These are phyloP conservation scores for Cardiospermum halicacabum DNA, from an alignment of 345 rosid species.

Conservation along the genomic window DNA sequence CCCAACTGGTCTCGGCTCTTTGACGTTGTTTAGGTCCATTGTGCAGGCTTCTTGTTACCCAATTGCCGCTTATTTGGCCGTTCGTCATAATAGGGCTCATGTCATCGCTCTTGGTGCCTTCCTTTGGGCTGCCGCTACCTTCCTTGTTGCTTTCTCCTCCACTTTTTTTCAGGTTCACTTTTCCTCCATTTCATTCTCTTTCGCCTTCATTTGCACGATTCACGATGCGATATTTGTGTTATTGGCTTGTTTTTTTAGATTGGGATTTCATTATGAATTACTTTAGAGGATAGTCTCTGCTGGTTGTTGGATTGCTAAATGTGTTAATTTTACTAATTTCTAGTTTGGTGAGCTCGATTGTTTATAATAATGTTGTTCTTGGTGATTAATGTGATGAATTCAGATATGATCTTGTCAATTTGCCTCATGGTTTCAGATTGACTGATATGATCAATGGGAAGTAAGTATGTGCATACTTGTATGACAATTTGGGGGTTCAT, in stretches of 20 bases:
- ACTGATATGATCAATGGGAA: too few species aligned
- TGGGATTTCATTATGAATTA: not conserved
- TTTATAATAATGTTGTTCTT: not conserved
- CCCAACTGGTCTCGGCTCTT: slow-evolving; percentile 77
- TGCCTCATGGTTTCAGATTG: too few species aligned
- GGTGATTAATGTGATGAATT: not conserved
- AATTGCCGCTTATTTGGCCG: slow-evolving; percentile 55
- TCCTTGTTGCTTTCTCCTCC: slow-evolving; percentile 69
- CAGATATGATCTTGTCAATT: not conserved
- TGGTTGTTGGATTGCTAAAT: slow-evolving; percentile 1
- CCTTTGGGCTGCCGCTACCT: slow-evolving; percentile 75
- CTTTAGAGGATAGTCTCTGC: not conserved
- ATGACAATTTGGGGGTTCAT: not conserved
- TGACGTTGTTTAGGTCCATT: slow-evolving; percentile 58
- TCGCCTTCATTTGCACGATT: slow-evolving; percentile 7
- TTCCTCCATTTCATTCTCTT: not conserved
- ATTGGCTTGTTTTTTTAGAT: not conserved
- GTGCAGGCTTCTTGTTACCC: slow-evolving; percentile 62
- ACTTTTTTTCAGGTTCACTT: slow-evolving; percentile 39
- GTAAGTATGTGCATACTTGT: too few species aligned
- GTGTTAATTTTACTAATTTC: not conserved
- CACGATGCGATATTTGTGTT: not conserved
- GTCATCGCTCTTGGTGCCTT: slow-evolving; percentile 68
- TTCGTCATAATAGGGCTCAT: slow-evolving; percentile 56
- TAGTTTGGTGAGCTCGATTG: not conserved